Evolutionary conservation across 2,329 filamentous ascomycete genomes (phyloP).

Genomic region (Juglanconis sp.): DNA sequence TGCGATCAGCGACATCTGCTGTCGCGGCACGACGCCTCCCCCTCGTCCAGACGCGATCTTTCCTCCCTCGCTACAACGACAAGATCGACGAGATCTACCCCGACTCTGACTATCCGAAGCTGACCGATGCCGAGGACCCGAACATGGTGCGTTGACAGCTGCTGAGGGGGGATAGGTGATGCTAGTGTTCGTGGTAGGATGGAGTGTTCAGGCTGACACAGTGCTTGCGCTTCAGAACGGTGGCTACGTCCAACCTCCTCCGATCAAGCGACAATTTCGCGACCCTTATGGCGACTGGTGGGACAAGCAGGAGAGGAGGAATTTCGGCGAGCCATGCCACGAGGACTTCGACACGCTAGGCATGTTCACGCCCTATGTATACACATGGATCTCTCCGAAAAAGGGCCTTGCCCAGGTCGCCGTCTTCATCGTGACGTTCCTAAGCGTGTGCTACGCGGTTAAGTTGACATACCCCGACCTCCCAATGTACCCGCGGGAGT

Average conservation of each 20-base stretch:
- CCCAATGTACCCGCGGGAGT: slow-evolving; percentile 66
- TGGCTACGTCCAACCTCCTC: slow-evolving; percentile 75
- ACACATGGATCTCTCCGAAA: slow-evolving; percentile 73
- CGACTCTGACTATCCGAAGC: slow-evolving; percentile 37
- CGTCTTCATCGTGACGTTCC: slow-evolving; percentile 60
- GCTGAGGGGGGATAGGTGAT: not conserved
- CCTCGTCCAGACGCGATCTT: slow-evolving; percentile 54
- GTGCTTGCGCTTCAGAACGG: slow-evolving; percentile 60
- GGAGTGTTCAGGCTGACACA: not conserved
- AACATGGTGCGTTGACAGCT: slow-evolving; percentile 12
- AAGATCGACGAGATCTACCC: slow-evolving; percentile 52
- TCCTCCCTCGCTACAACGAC: slow-evolving; percentile 49
- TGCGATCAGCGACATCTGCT: slow-evolving; percentile 42
- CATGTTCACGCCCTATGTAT: slow-evolving; percentile 84
- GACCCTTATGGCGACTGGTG: slow-evolving; percentile 94
- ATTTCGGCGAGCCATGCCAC: slow-evolving; percentile 94
- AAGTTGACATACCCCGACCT: slow-evolving; percentile 70
- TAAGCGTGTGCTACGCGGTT: slow-evolving; percentile 65
- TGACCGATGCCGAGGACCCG: slow-evolving; percentile 63
- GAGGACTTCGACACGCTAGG: slow-evolving; percentile 94
- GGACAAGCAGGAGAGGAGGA: slow-evolving; percentile 95
- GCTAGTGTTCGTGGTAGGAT: not conserved
- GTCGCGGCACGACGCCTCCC: slow-evolving; percentile 48
- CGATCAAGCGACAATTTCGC: slow-evolving; percentile 83
- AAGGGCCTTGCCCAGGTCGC: slow-evolving; percentile 69